Evolutionary conservation across 345 rosid genomes (phyloP).

Genomic region (Gossypium rotundifolium): DNA sequence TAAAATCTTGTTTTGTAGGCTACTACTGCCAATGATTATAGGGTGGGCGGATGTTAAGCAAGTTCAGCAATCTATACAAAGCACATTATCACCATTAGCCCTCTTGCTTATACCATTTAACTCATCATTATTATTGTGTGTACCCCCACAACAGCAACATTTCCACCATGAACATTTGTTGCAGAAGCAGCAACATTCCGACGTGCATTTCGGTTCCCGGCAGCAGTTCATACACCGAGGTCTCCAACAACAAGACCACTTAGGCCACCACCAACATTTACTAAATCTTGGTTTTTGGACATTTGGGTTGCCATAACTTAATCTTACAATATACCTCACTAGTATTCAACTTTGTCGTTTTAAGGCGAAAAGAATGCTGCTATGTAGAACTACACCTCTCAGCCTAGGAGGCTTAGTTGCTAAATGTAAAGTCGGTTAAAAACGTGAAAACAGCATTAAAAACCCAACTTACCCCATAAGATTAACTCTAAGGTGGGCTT

Average conservation of each 20-base stretch:
- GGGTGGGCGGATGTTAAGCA: not conserved
- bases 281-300: slow-evolving; percentile 42
- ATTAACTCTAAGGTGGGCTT: slow-evolving; percentile 92
- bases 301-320: slow-evolving; percentile 35
- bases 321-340: slow-evolving; percentile 41
- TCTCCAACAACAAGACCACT: slow-evolving; percentile 34
- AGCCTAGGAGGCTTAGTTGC: slow-evolving; percentile 88
- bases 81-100: slow-evolving; percentile 20
- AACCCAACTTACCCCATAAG: slow-evolving; percentile 66
- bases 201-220: slow-evolving; percentile 32
- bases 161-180: slow-evolving; percentile 31
- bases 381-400: slow-evolving; percentile 89
- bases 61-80: slow-evolving; percentile 36
- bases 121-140: slow-evolving; percentile 10
- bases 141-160: slow-evolving; percentile 44
- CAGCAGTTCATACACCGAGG: slow-evolving; percentile 30
- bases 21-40: slow-evolving; percentile 20
- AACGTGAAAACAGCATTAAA: not conserved
- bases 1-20: slow-evolving; percentile 20
- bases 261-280: slow-evolving; percentile 28
- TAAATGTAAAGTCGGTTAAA: slow-evolving; percentile 71
- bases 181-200: slow-evolving; percentile 16
- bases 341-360: slow-evolving; percentile 36
- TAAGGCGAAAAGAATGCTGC: slow-evolving; percentile 91
- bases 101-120: slow-evolving; percentile 21